These are phyloP conservation scores for Coniochaeta sp. DNA, from an alignment of 2,329 filamentous ascomycete genomes.

Conservation along the genomic window DNA sequence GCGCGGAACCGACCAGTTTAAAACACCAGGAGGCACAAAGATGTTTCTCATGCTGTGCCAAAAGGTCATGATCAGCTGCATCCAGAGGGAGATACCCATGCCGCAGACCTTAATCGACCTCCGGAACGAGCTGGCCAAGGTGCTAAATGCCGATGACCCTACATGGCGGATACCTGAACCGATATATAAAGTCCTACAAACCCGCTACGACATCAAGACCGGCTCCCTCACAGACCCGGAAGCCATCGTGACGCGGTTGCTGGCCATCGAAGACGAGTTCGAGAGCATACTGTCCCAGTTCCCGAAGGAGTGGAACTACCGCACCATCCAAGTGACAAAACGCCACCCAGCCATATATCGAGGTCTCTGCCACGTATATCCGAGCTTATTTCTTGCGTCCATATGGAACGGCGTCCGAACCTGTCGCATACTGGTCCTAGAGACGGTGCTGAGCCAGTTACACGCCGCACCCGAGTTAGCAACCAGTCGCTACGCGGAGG, in stretches of 20 bases:
- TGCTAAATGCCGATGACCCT: conserved; percentile 29
- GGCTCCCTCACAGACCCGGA: conserved; percentile 29
- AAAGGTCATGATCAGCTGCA: conserved; percentile 42
- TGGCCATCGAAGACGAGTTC: conserved; percentile 34
- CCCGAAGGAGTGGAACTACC: conserved; percentile 33
- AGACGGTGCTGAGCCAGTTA: conserved; percentile 37
- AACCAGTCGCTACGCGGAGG: conserved; percentile 18
- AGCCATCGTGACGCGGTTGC: conserved; percentile 29
- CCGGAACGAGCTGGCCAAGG: conserved; percentile 30
- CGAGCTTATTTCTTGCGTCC: conserved; percentile 34
- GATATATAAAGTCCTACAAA: conserved; percentile 36
- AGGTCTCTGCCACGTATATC: conserved; percentile 36
- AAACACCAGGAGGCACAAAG: conserved; percentile 33
- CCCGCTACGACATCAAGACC: conserved; percentile 37
- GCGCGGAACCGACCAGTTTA: conserved; percentile 39
- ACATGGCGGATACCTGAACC: conserved; percentile 35
- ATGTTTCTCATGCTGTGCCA: conserved; percentile 50
- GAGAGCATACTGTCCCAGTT: conserved; percentile 28
- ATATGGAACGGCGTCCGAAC: conserved; percentile 41
- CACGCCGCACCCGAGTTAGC: conserved; percentile 20
- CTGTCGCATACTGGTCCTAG: conserved; percentile 38
- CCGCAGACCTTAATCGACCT: conserved; percentile 39
- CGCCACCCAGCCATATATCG: conserved; percentile 33
- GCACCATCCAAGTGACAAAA: conserved; percentile 28
- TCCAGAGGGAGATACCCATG: conserved; percentile 40